Conservation (phyloP, 495 filamentous ascomycete genomes). For the Hypoxylon fragiforme region DNA sequence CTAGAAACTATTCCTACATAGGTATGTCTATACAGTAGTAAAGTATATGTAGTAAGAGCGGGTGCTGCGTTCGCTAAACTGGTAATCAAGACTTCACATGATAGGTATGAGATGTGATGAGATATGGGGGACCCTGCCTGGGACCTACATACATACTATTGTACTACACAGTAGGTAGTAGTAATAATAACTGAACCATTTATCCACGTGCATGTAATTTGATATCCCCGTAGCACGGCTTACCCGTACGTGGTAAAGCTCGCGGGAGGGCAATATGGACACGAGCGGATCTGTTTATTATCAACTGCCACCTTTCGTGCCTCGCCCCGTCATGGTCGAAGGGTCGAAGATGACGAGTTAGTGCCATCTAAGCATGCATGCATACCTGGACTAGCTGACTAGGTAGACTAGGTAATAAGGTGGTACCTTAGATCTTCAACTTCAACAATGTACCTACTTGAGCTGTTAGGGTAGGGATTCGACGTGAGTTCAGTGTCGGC, state of each 20-base stretch:
- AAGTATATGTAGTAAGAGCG: no score
- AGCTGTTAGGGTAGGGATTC: constrained; percentile 12
- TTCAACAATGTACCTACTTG: no score
- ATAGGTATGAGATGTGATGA: constrained; percentile 27
- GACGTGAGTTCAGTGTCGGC: constrained; percentile 14
- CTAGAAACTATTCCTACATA: no score
- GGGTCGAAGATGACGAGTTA: constrained; percentile 28
- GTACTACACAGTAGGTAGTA: constrained; percentile 1
- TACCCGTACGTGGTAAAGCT: constrained; percentile 27
- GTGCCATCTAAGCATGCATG: constrained; percentile 17
- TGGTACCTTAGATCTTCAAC: not conserved
- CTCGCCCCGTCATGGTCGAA: constrained; percentile 12
- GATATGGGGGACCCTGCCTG: constrained; percentile 3
- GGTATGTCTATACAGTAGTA: no score
- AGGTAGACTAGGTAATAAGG: constrained; percentile 7
- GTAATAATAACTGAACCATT: constrained; percentile 19
- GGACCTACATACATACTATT: constrained; percentile 15
- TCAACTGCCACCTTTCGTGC: constrained; percentile 15
- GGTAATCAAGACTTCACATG: constrained; percentile 17
- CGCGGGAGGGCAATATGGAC: constrained; percentile 15
- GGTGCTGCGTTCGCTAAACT: no score
- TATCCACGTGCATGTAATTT: constrained; percentile 36
- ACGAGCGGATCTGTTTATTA: constrained; percentile 28
- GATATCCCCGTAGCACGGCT: constrained; percentile 13
- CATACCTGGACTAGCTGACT: constrained; percentile 8